These are phyloP conservation scores for Tinospora cordifolia DNA, from an alignment of 164 flowering plant species.

Conservation along the genomic window DNA sequence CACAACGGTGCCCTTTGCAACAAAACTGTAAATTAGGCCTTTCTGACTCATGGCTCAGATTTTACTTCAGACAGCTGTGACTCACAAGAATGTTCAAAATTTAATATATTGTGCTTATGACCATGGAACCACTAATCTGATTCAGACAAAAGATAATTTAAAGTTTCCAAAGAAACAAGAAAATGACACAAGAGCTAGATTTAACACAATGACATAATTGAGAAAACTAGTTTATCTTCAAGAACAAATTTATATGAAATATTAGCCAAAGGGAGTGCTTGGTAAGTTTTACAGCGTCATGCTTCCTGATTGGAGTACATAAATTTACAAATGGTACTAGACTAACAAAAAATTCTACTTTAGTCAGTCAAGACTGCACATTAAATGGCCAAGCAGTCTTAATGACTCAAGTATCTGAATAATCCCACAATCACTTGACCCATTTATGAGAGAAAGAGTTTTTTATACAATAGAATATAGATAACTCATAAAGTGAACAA, in stretches of 20 bases:
- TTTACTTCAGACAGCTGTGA: conserved; percentile 4
- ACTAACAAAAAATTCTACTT: too few species aligned
- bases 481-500: too few species aligned
- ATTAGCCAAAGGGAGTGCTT: not conserved
- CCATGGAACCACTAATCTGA: not conserved
- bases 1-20: conserved; percentile 88
- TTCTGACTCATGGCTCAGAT: conserved; percentile 55
- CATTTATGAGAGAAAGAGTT: too few species aligned
- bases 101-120: not conserved
- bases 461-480: too few species aligned
- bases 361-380: too few species aligned
- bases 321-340: too few species aligned
- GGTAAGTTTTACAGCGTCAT: not conserved
- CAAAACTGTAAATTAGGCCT: conserved; percentile 90
- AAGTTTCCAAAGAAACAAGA: too few species aligned
- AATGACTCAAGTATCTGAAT: too few species aligned
- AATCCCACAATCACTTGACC: too few species aligned
- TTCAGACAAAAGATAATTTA: not conserved
- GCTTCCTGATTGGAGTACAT: not conserved
- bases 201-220: not conserved
- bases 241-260: not conserved
- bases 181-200: too few species aligned
- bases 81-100: conserved; percentile 7
- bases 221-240: not conserved
- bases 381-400: too few species aligned